These are phyloP conservation scores for Hanseniaspora taiwanica DNA, from an alignment of 805 yeast genomes.

Conservation along the genomic window DNA sequence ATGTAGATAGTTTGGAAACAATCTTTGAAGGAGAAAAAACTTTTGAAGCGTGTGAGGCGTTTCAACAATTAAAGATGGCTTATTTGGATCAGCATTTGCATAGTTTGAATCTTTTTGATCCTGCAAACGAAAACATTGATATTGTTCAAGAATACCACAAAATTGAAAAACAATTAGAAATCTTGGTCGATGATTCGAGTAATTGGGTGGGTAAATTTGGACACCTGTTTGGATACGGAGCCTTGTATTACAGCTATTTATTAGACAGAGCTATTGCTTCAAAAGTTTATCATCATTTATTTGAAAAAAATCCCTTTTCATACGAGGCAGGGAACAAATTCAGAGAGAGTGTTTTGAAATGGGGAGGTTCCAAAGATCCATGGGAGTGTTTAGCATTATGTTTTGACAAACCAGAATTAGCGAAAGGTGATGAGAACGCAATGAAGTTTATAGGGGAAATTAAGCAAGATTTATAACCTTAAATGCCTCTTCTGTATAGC, in stretches of 20 bases:
- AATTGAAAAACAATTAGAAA: constrained; percentile 42
- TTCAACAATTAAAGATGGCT: constrained; percentile 84
- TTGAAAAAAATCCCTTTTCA: constrained; percentile 56
- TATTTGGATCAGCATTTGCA: constrained; percentile 75
- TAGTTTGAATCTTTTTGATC: constrained; percentile 20
- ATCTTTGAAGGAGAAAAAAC: constrained; percentile 36
- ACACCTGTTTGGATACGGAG: constrained; percentile 85
- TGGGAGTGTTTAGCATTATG: constrained; percentile 78
- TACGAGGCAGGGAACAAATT: constrained; percentile 66
- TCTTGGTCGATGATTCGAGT: constrained; percentile 56
- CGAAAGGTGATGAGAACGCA: constrained; percentile 56
- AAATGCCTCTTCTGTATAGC: no score
- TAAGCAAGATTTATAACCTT: constrained; percentile 1
- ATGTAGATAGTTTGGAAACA: constrained; percentile 37
- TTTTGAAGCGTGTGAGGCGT: constrained; percentile 59
- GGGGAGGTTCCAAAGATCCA: constrained; percentile 93
- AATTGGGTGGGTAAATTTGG: constrained; percentile 94
- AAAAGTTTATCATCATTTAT: constrained; percentile 65
- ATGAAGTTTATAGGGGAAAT: constrained; percentile 42
- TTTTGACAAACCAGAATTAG: constrained; percentile 46
- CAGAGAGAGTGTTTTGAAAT: constrained; percentile 53
- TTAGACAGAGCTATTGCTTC: constrained; percentile 89
- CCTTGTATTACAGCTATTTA: constrained; percentile 83
- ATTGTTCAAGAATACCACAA: constrained; percentile 47
- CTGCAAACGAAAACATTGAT: constrained; percentile 32